Evolutionary conservation across 306 rosid genomes (phyloP), one percentile per base, ranked within the genome.

Genomic region (Vigna radiata): DNA sequence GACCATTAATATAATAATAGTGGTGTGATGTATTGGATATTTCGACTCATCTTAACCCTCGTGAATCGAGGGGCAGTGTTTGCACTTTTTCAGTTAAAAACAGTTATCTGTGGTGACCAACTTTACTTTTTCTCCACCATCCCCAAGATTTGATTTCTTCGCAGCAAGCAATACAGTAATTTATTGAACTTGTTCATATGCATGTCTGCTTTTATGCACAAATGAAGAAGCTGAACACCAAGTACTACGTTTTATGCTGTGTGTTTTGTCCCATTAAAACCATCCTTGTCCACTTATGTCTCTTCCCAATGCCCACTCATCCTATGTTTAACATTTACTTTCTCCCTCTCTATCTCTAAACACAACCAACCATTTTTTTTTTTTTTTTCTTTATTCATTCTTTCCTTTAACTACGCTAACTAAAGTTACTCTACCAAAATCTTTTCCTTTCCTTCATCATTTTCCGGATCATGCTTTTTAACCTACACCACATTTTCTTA

Each of bases 231-330:
- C 66, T 77, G 77, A 73, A 72, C 85, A 81, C 73, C 70, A 69
- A 73, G 68, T 81, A 85, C 87, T 81, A 59, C 84, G 73, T 72
- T 80, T 80, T 87, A 58, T 85, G 89, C 79, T 73, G 16, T 61
- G 77, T 86, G 97, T 90, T 87, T 91, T 87, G 93, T 91, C 90
- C 78, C 91, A 84, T 80, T 84, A 55, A 82, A 83, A 90, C 89
- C 83, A 81, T 84, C 81, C 79, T 81, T 87, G 88, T 87, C 88
- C 55, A 85, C 25, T 64, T 85, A 70, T 87, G 91, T 85, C 96
- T 76, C 87, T 82, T 81, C 88, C 81, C 83, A 53, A 79, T 77
- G 78, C 44, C 79, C 85, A 77, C 79, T 87, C 82, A 61, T 87
- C 77, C 52, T 44, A 10, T 53, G 21, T n/a, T 12, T 73, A 49